Percentiles rank a stretch among this genome's conserved stretches.
Conservation (phyloP, 768 basidiomycete species). For the Clavaria fumosa region DNA sequence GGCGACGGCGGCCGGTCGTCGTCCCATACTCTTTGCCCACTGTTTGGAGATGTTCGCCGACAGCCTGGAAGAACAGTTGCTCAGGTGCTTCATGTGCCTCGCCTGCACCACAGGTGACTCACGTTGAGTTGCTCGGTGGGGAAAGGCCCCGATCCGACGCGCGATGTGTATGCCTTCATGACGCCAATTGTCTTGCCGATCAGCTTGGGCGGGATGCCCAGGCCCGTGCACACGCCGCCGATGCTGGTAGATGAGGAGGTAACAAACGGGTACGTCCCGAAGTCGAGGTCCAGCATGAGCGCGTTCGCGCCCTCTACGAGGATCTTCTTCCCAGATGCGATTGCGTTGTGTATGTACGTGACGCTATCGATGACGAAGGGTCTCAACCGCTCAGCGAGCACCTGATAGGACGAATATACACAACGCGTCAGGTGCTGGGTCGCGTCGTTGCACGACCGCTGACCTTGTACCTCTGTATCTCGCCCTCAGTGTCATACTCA, state of each 20-base stretch:
- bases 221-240: slow-evolving; percentile 92
- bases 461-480: slow-evolving; percentile 87
- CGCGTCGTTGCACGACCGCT: slow-evolving; percentile 3
- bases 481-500: slow-evolving; percentile 96
- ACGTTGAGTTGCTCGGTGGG: slow-evolving; percentile 91
- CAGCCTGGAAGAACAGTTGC: slow-evolving; percentile 49
- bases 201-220: slow-evolving; percentile 86
- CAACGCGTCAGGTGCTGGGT: neutral
- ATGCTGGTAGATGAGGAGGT: slow-evolving; percentile 89
- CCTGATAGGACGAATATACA: slow-evolving; percentile 24
- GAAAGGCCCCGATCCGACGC: slow-evolving; percentile 98
- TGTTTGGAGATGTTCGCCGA: slow-evolving; percentile 83
- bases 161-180: slow-evolving; percentile 94
- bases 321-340: slow-evolving; percentile 59
- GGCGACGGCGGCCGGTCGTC: slow-evolving; percentile 83
- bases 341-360: slow-evolving; percentile 66
- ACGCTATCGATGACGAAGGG: slow-evolving; percentile 89
- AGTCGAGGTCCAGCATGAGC: slow-evolving; percentile 95
- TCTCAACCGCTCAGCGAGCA: slow-evolving; percentile 64
- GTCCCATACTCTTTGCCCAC: slow-evolving; percentile 85
- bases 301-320: slow-evolving; percentile 98
- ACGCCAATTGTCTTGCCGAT: slow-evolving; percentile 87
- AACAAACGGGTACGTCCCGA: slow-evolving; percentile 95
- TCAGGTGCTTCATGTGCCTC: neutral
- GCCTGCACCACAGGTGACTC: slow-evolving; percentile 14